These are phyloP conservation scores for Lipomyces japonicus DNA, from an alignment of 805 yeast species.

Conservation along the genomic window DNA sequence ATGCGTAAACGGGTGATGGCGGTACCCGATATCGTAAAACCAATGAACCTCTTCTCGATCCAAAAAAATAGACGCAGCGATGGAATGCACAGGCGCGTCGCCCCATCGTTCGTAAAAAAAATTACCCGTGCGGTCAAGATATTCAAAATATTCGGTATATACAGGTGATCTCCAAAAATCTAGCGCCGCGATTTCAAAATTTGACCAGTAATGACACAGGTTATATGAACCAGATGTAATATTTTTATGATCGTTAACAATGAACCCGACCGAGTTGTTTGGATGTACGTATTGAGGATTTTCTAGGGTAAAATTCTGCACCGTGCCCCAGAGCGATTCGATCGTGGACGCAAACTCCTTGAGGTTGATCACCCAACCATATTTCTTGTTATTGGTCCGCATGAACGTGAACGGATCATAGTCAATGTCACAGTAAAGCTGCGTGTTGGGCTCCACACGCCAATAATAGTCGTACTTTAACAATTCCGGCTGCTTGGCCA, in stretches of 20 bases:
- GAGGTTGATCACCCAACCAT: slow-evolving; percentile 65
- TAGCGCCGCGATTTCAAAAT: slow-evolving; percentile 61
- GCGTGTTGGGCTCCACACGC: slow-evolving; percentile 82
- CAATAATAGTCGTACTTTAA: slow-evolving; percentile 64
- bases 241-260: slow-evolving; percentile 58
- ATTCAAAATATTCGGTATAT: slow-evolving; percentile 52
- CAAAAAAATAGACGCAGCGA: slow-evolving; percentile 60
- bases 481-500: slow-evolving; percentile 58
- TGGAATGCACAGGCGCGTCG: slow-evolving; percentile 85
- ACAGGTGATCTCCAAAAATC: slow-evolving; percentile 53
- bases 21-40: slow-evolving; percentile 79
- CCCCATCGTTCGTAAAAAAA: slow-evolving; percentile 66
- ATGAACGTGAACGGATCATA: slow-evolving; percentile 53
- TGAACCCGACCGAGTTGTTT: slow-evolving; percentile 55
- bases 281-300: slow-evolving; percentile 56
- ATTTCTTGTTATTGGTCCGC: slow-evolving; percentile 52
- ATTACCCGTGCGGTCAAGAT: slow-evolving; percentile 58
- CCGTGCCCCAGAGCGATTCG: slow-evolving; percentile 58
- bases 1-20: slow-evolving; percentile 43
- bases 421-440: slow-evolving; percentile 69
- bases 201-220: slow-evolving; percentile 79
- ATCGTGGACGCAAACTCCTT: slow-evolving; percentile 55
- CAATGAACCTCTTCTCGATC: slow-evolving; percentile 62
- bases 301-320: slow-evolving; percentile 44
- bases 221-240: slow-evolving; percentile 48